Evolutionary conservation across 352 stramenopile genomes (phyloP), one percentile per base, ranked within the genome.

Genomic region (Pythium graminicola): DNA sequence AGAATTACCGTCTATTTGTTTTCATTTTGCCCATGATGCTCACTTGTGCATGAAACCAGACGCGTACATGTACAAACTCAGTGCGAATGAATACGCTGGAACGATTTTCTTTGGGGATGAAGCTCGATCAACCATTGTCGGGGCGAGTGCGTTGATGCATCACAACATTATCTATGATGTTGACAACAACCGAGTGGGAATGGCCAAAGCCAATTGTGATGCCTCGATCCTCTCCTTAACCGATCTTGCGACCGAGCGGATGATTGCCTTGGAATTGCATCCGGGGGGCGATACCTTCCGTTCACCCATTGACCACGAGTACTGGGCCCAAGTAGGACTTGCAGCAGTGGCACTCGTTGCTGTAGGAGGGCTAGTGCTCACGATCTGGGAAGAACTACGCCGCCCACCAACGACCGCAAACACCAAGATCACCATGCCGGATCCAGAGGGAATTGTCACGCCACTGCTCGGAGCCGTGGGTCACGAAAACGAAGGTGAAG

Each of bases 101-200:
- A 87, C 81, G 9, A 59, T 89, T 22, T 90, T 81, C 60, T 93
- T 93, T 35, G 54, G 66, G 3, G 64, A 85, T 36, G 63, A 60
- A n/a, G 67, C 73, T 14, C 67, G 73, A n/a, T 77, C 75, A 0
- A 89, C 77, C 14, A 87, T 93, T 51, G 57, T 93, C 19, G 79
- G 81, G 1, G 79, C 81, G 24, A 89, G 72, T 17, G 72, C 79
- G 2, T 48, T 90, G 31, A 64, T 67, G 17, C 67, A 72, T 38
- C 75, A 93, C 66, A 84, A 90, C 39, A 73, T 92, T 39, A 76
- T 93, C 55, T 90, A 90, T 50, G 79, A 90, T 53, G 64, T 83
- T 9, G 77, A 87, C 40, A 88, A 86, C 28, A 54, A 76, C 24
- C 79, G 79, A 19, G 69, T 90, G 4, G 81, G 77, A 5, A 76